Base-by-base conservation (phyloP, 768 basidiomycete species). In the Pleurotus pulmonarius region DNA sequence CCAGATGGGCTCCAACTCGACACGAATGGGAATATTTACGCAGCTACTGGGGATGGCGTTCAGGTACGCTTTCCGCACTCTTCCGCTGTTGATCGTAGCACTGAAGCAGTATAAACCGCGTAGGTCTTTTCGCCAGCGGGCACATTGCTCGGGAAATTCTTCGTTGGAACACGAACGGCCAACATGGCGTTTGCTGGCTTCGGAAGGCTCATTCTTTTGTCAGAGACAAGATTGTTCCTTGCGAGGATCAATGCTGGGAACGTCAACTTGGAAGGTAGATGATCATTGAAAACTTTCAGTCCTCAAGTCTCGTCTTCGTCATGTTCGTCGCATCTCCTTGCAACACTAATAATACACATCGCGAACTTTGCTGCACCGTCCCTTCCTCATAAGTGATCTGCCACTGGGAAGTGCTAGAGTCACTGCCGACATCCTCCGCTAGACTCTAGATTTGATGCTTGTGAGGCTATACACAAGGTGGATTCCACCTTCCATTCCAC, bases 1-100 rank as follows among this genome's bases (percentile, higher is more conserved):
- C 81, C 87, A 3, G 87, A 90, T 58, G 88, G 88, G 7, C 67
- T 89, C 9, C 82, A 86, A 61, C 72, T 87, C 1, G 88, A 91
- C 61, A 70, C 70, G 2, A 65, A 75, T 0, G 86, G 86, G 0
- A 88, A 90, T 59, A 79, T 90, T 0, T 90, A 83, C 63, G 72
- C 83, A 0, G 83, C 83, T 2, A 82, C 80, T 56, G 86, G 82
- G n/a, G 88, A 90, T 57, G 88, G 87, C 37, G 78, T 82, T 0
- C 81, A 88, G 22, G 85, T 83, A 34, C 51, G 73, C 59, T 12
- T 40, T 51, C 29, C 22, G 15, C 18, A 22, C 11, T 22, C 45
- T 11, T 34, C 37, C 20, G 43, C 49, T 12, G 20, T 40, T 20
- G 34, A 34, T 18, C 51, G 44, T 53, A 24, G 11, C 29, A 8